Evolutionary conservation across 345 rosid genomes (phyloP).

Genomic region (Microthlaspi erraticum): DNA sequence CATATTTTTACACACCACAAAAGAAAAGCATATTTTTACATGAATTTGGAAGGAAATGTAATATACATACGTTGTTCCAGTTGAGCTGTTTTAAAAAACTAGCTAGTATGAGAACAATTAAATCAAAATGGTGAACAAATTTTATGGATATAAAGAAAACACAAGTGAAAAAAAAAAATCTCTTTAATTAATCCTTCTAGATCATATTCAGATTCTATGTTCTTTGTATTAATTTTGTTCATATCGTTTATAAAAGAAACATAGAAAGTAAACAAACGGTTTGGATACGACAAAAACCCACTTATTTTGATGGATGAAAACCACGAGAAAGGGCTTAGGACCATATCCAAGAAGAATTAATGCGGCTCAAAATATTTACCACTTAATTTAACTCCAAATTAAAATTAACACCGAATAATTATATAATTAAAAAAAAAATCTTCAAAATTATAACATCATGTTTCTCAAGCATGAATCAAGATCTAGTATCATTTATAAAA

Average conservation of each 20-base stretch:
- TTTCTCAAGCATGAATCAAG: too few relatives aligned
- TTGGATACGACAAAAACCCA: too few relatives aligned
- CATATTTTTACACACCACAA: slow-evolving; percentile 24
- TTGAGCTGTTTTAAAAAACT: slow-evolving; percentile 17
- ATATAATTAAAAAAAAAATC: too few relatives aligned
- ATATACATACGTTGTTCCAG: not conserved
- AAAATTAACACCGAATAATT: too few relatives aligned
- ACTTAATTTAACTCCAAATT: too few relatives aligned
- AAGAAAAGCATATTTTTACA: slow-evolving; percentile 28
- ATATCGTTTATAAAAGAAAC: slow-evolving; percentile 11
- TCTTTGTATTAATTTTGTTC: slow-evolving; percentile 17
- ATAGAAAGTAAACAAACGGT: too few relatives aligned
- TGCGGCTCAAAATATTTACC: too few relatives aligned
- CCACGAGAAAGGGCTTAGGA: too few relatives aligned
- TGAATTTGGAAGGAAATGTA: slow-evolving; percentile 10
- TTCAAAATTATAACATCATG: too few relatives aligned
- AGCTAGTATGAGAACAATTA: slow-evolving; percentile 7
- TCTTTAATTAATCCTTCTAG: slow-evolving; percentile 29
- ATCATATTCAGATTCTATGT: slow-evolving; percentile 27
- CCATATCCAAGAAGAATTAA: too few relatives aligned
- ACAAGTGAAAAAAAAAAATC: not conserved
- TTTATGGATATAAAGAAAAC: not conserved
- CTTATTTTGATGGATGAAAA: too few relatives aligned
- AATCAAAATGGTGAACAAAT: not conserved
- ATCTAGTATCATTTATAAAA: slow-evolving; percentile 23